Conservation (phyloP, 768 basidiomycete genomes). For the Suillus plorans region DNA sequence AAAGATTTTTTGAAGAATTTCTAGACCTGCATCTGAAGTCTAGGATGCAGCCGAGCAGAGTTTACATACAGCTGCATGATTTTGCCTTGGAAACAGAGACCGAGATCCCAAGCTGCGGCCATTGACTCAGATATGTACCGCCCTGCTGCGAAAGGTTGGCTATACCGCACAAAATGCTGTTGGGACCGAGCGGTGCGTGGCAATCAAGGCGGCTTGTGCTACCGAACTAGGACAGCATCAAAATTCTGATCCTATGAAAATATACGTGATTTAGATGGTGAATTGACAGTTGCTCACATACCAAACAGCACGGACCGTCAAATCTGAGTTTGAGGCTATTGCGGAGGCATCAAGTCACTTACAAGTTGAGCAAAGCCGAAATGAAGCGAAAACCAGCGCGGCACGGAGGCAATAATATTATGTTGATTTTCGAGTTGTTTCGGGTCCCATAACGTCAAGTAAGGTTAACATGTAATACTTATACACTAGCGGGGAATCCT, state of each 20-base stretch:
- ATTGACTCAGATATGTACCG: neutral
- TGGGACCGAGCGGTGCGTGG: neutral
- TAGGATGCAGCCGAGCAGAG: slow-evolving; percentile 4
- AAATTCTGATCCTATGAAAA: neutral
- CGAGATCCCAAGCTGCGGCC: neutral
- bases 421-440: neutral
- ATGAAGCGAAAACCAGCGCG: slow-evolving; percentile 4
- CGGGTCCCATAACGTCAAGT: neutral
- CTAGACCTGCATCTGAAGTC: neutral
- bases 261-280: neutral
- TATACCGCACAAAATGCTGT: neutral
- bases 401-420: neutral
- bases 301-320: neutral
- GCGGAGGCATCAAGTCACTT: neutral
- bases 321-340: neutral
- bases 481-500: neutral
- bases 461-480: neutral
- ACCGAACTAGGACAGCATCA: neutral
- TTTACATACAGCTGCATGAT: slow-evolving; percentile 3
- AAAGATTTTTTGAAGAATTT: slow-evolving; percentile 1
- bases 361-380: neutral
- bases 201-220: neutral
- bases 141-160: neutral
- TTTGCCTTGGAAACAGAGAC: neutral
- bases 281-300: neutral